A percentile compares a stretch with the other conserved stretches of the same genome.
Evolutionary conservation across 2,329 filamentous ascomycete species (phyloP).

Genomic region (Curvularia hawaiiensis): DNA sequence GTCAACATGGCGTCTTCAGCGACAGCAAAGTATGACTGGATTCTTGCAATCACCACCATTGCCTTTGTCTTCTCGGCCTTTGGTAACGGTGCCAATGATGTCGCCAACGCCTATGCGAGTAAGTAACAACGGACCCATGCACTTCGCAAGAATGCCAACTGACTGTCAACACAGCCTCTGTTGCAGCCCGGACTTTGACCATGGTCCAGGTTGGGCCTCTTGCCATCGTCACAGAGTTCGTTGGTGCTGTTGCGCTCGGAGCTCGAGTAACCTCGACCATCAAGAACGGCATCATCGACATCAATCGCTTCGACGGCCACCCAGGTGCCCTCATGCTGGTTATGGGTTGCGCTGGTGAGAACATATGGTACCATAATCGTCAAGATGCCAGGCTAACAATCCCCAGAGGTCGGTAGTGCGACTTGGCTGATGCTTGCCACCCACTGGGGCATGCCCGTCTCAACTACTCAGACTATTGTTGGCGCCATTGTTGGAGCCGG

Average conservation of each 20-base stretch:
- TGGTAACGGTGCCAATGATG: constrained; percentile 56
- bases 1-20: constrained; percentile 26
- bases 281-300: constrained; percentile 63
- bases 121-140: constrained; percentile 21
- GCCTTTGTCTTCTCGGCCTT: constrained; percentile 45
- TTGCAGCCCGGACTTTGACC: constrained; percentile 58
- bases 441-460: constrained; percentile 60
- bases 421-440: constrained; percentile 12
- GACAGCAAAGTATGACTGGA: constrained; percentile 48
- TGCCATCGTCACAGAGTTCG: constrained; percentile 56
- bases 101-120: constrained; percentile 60
- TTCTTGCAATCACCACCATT: constrained; percentile 48
- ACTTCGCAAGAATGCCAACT: not conserved
- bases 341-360: constrained; percentile 65
- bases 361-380: constrained; percentile 52
- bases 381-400: not conserved
- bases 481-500: constrained; percentile 65
- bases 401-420: constrained; percentile 32
- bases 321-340: constrained; percentile 63
- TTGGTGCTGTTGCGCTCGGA: constrained; percentile 59
- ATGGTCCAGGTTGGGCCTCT: constrained; percentile 59
- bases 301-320: constrained; percentile 52
- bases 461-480: constrained; percentile 66
- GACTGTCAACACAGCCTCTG: constrained; percentile 30
- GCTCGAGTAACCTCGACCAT: constrained; percentile 65